Conservation (phyloP, 2,329 filamentous ascomycete species). For the Paraconiothyrium brasiliense region DNA sequence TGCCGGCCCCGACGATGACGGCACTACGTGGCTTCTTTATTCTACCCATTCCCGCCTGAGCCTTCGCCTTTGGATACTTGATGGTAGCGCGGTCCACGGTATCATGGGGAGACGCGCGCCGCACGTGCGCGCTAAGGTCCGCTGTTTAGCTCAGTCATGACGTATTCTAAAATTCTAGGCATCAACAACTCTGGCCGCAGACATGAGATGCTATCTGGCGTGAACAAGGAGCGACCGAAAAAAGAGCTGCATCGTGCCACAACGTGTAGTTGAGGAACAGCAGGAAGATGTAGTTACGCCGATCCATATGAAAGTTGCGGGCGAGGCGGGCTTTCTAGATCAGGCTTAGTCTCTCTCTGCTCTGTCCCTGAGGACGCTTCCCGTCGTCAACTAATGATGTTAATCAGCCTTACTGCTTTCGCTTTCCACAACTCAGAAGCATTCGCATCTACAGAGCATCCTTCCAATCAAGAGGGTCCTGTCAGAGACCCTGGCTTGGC, state of each 20-base stretch:
- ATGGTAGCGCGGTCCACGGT: not conserved
- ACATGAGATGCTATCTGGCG: not conserved
- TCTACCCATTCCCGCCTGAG: constrained; percentile 9
- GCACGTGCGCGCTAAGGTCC: constrained; percentile 12
- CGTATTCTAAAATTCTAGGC: constrained; percentile 16
- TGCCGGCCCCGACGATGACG: constrained; percentile 68
- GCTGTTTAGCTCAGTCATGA: constrained; percentile 17
- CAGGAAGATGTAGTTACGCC: no score
- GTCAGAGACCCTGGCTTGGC: no score
- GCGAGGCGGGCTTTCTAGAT: not conserved
- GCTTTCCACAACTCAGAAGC: no score
- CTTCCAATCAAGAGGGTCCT: no score
- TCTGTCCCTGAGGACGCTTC: no score
- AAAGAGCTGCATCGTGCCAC: not conserved
- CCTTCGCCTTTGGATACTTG: not conserved
- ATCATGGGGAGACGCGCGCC: constrained; percentile 5
- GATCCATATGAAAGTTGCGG: no score
- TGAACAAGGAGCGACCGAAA: not conserved
- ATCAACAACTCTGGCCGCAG: not conserved
- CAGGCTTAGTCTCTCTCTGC: not conserved
- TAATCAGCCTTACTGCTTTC: no score
- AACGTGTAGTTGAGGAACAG: no score
- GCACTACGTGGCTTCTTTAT: constrained; percentile 26
- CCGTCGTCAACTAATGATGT: no score
- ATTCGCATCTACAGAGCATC: no score